Evolutionary conservation across 441 rosid species (phyloP).

Genomic region (Jatropha multifida): DNA sequence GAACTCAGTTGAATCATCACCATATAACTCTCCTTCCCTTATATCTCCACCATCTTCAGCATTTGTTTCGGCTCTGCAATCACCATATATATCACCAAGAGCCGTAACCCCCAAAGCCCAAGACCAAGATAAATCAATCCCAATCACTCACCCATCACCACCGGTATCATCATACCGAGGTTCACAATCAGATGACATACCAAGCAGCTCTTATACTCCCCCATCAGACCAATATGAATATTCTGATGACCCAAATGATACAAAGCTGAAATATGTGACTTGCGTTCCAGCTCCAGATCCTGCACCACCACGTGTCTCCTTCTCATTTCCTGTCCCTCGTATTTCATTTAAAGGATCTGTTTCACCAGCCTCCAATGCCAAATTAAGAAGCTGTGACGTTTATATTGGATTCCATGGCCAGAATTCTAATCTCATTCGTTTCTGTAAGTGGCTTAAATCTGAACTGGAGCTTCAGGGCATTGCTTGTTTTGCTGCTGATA

Average conservation of each 20-base stretch:
- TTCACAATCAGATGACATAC: conserved; percentile 71
- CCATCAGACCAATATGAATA: conserved; percentile 79
- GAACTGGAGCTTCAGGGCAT: conserved; percentile 94
- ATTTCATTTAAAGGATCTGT: conserved; percentile 72
- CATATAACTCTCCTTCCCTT: conserved; percentile 67
- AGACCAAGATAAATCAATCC: conserved; percentile 18
- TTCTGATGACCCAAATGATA: conserved; percentile 65
- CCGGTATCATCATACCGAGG: conserved; percentile 42
- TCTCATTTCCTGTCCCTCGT: conserved; percentile 87
- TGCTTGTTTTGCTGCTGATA: conserved; percentile 85
- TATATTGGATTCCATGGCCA: conserved; percentile 85
- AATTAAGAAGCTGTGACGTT: conserved; percentile 88
- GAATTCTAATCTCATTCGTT: conserved; percentile 70
- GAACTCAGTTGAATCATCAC: conserved; percentile 46
- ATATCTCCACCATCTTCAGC: conserved; percentile 95
- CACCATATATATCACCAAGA: conserved; percentile 93
- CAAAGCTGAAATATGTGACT: conserved; percentile 61
- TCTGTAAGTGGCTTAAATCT: conserved; percentile 93
- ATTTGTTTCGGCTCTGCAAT: conserved; percentile 89
- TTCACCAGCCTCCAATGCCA: conserved; percentile 69
- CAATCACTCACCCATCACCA: conserved; percentile 34
- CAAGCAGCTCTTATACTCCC: conserved; percentile 90
- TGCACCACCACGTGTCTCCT: conserved; percentile 68
- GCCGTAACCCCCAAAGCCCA: conserved; percentile 42
- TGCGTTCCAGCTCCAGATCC: conserved; percentile 56